Evolutionary conservation across 371 early-diverging fungal genomes (phyloP), one percentile per base, ranked within the genome.

Genomic region (Apophysomyces ossiformis): DNA sequence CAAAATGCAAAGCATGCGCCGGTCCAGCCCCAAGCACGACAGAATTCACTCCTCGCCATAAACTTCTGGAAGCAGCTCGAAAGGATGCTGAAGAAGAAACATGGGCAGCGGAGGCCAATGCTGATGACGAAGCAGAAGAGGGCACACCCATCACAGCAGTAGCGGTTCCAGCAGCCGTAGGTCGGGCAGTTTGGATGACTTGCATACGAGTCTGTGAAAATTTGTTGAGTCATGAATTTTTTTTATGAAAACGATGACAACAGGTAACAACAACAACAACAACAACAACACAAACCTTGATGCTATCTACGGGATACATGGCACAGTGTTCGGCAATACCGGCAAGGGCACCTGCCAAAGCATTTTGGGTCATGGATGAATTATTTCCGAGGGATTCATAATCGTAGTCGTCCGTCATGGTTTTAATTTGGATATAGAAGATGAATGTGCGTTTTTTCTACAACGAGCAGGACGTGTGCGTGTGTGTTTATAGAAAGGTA

Each of bases 301-400:
- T 91, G 67, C 89, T 87, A 71, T 98, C 99, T 43, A 97, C 83
- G 9, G 99, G 99, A 82, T 93, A 96, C 93, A 95, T 95, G 62
- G 96, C 87, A 58, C 92, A 88, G 74, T 98, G 99, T 76, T 98
- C 99, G 43, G 94, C 93, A 68, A 97, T 95, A 67, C 99, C 99
- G 26, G 99, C 99, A 15, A 96, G 82, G 4, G 97, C 97, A 38
- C 99, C 99, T 5, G 98, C 98, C 47, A 92, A 69, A 63, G 96
- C 78, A 73, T 96, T 93, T 58, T 92, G 89, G 16, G 86, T 71
- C 67, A 95, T 80, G 13, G 91, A 79, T 1, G 93, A 81, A 59
- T 88, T 90, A n/a, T 83, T 85, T 21, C 96, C 95, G 46, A 98
- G 86, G 43, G 91, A 82, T 79, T 98, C 98, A 79, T 96, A 98